Evolutionary conservation across 306 rosid species (phyloP).

Genomic region (Quercus wislizeni): DNA sequence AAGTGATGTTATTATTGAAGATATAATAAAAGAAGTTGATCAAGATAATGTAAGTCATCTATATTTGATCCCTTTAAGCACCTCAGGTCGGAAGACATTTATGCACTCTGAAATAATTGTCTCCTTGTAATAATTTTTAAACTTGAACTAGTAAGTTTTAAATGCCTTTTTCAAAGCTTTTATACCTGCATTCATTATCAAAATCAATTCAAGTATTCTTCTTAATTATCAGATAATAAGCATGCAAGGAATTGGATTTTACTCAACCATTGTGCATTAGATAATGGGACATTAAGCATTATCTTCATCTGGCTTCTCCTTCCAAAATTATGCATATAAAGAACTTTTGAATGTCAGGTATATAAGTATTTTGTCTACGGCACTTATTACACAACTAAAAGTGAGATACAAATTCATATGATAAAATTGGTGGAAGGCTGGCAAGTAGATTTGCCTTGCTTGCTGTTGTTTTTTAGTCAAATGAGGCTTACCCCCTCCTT

Average conservation of each 20-base stretch:
- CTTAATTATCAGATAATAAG: background rate
- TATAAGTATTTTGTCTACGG: background rate
- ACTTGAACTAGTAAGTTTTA: background rate
- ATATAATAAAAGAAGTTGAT: slow-evolving; percentile 88
- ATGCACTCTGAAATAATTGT: background rate
- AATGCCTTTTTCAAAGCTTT: background rate
- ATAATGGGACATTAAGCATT: background rate
- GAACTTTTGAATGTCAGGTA: background rate
- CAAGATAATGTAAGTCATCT: slow-evolving; percentile 84
- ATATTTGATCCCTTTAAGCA: background rate
- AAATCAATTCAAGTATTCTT: background rate
- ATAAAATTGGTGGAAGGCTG: background rate
- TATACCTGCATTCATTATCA: background rate
- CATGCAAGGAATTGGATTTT: background rate
- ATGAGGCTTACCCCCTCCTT: background rate
- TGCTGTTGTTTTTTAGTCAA: too few species aligned
- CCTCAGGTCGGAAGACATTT: background rate
- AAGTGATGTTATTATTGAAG: slow-evolving; percentile 83
- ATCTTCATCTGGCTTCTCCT: background rate
- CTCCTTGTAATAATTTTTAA: background rate
- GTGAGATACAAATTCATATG: background rate
- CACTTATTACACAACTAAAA: background rate
- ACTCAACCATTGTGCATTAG: background rate
- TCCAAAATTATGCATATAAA: background rate
- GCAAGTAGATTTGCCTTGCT: background rate